These are phyloP conservation scores for Phytophthora boehmeriae DNA, from an alignment of 352 stramenopile species.

Conservation along the genomic window DNA sequence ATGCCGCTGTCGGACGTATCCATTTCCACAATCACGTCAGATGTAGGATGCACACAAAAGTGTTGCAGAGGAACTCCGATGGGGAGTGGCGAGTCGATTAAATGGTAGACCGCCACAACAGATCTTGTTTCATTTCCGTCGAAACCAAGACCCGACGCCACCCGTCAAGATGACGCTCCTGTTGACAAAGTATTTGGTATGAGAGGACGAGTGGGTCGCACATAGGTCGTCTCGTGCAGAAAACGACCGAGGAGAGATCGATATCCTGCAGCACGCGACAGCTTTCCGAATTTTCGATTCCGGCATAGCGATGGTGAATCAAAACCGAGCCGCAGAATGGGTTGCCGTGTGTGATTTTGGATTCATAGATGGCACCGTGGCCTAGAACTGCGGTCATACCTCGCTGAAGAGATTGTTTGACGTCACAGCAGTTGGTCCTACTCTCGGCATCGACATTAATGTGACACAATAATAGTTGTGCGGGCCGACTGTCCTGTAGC, in stretches of 20 bases:
- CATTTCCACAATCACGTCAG: constrained; percentile 17
- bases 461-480: constrained; percentile 34
- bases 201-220: constrained; percentile 14
- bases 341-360: constrained; percentile 20
- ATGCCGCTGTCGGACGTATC: constrained; percentile 20
- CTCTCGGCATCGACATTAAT: constrained; percentile 16
- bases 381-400: constrained; percentile 17
- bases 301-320: constrained; percentile 24
- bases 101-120: constrained; percentile 20
- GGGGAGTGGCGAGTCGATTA: constrained; percentile 4
- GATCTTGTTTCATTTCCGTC: constrained; percentile 14
- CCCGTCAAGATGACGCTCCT: constrained; percentile 2
- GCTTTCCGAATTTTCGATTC: constrained; percentile 6
- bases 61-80: constrained; percentile 22
- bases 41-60: not conserved
- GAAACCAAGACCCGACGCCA: not conserved
- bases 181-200: constrained; percentile 10
- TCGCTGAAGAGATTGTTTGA: constrained; percentile 11
- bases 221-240: constrained; percentile 20
- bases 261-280: constrained; percentile 2
- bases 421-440: not conserved
- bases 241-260: constrained; percentile 16
- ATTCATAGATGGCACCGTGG: constrained; percentile 20
- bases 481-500: not conserved
- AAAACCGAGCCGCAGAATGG: constrained; percentile 22